Evolutionary conservation across 2,329 filamentous ascomycete genomes (phyloP).

Genomic region (Aspergillus neoniger): DNA sequence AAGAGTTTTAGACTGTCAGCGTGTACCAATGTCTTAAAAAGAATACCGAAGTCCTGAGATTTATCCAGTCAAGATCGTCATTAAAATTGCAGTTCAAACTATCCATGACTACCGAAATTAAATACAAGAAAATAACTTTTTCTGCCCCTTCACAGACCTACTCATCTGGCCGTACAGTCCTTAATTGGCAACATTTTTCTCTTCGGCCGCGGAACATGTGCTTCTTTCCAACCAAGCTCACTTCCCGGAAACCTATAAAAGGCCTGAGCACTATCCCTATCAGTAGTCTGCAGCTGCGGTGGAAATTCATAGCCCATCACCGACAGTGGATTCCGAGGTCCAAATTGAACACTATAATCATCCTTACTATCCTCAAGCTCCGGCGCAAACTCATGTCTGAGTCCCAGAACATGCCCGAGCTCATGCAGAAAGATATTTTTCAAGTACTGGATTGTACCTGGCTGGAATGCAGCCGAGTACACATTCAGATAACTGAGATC

Average conservation of each 20-base stretch:
- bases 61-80: too few species aligned
- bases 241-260: constrained; percentile 5
- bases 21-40: too few species aligned
- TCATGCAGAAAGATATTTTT: constrained; percentile 16
- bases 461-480: constrained; percentile 8
- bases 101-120: neutral
- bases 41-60: too few species aligned
- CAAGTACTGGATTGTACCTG: constrained; percentile 9
- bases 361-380: constrained; percentile 2
- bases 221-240: constrained; percentile 4
- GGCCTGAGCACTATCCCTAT: constrained; percentile 6
- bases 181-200: neutral
- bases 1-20: too few species aligned
- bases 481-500: constrained; percentile 16
- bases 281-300: constrained; percentile 3
- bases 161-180: constrained; percentile 1
- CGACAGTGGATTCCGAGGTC: constrained; percentile 9
- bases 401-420: constrained; percentile 12
- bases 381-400: constrained; percentile 14
- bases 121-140: neutral
- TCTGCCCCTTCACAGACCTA: neutral
- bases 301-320: constrained; percentile 13
- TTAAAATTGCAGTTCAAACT: neutral
- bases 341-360: constrained; percentile 9
- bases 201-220: neutral